phyloP scores from a whole-genome alignment of 2,329 filamentous ascomycete genomes.

The Coniochaeta sp. region DNA sequence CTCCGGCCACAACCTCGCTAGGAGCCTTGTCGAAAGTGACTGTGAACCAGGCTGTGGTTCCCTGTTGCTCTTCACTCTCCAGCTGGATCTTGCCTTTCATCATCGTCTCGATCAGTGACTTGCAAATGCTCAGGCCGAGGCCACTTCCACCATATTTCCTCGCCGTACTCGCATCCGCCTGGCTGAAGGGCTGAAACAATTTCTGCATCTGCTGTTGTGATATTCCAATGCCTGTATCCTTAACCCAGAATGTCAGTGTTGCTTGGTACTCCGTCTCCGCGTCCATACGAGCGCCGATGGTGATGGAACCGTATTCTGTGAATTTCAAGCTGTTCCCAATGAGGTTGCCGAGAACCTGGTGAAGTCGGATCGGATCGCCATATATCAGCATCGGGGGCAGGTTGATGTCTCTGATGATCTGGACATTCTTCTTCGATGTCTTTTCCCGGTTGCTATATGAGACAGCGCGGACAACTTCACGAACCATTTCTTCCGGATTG shows the following conservation, averaged over 20 bases:
- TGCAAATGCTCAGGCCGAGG: slow-evolving; percentile 87
- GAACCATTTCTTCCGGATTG: slow-evolving; percentile 60
- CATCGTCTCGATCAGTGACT: slow-evolving; percentile 86
- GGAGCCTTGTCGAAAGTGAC: slow-evolving; percentile 80
- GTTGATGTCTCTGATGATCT: slow-evolving; percentile 63
- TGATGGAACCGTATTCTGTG: slow-evolving; percentile 79
- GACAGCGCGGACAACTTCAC: slow-evolving; percentile 58
- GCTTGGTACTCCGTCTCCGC: slow-evolving; percentile 63
- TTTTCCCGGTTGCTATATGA: slow-evolving; percentile 61
- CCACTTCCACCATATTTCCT: slow-evolving; percentile 89
- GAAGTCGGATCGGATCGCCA: slow-evolving; percentile 58
- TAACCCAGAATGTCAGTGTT: slow-evolving; percentile 75
- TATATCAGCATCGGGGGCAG: slow-evolving; percentile 66
- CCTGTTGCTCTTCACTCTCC: slow-evolving; percentile 65
- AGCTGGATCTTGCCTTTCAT: slow-evolving; percentile 82
- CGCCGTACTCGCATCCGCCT: slow-evolving; percentile 85
- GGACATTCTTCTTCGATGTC: slow-evolving; percentile 54
- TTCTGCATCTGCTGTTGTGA: slow-evolving; percentile 74
- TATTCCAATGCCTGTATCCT: slow-evolving; percentile 89
- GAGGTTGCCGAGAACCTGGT: slow-evolving; percentile 71
- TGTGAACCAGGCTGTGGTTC: slow-evolving; percentile 71
- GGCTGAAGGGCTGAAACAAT: slow-evolving; percentile 86
- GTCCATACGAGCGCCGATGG: slow-evolving; percentile 69
- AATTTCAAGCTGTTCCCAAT: slow-evolving; percentile 94
- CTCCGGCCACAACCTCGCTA: slow-evolving; percentile 49